Evolutionary conservation across 2,329 filamentous ascomycete species (phyloP).

Genomic region (Botryotinia globosa): DNA sequence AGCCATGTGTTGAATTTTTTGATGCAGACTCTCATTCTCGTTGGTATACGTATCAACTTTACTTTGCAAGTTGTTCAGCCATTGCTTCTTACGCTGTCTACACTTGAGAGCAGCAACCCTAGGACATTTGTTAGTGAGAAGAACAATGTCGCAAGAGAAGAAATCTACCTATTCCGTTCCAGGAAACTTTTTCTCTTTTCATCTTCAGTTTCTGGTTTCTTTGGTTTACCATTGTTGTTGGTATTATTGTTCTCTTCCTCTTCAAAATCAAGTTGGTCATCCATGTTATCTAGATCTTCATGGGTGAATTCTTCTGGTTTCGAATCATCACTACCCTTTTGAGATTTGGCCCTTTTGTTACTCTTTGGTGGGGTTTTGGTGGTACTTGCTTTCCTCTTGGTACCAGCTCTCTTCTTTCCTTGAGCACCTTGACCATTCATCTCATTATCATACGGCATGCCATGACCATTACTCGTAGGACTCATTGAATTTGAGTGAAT

Average conservation of each 20-base stretch:
- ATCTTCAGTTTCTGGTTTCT: conserved; percentile 87
- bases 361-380: neutral
- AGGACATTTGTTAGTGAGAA: conserved; percentile 17
- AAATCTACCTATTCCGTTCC: conserved; percentile 82
- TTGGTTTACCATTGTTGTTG: conserved; percentile 55
- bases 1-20: conserved; percentile 77
- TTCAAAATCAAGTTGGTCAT: conserved; percentile 43
- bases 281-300: conserved; percentile 4
- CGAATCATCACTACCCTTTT: neutral
- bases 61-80: conserved; percentile 88
- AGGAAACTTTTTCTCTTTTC: conserved; percentile 98
- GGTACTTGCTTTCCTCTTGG: neutral
- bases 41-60: conserved; percentile 92
- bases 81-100: conserved; percentile 97
- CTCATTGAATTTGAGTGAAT: conserved; percentile 5
- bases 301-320: conserved; percentile 11
- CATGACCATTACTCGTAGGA: conserved; percentile 4
- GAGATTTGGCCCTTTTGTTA: neutral
- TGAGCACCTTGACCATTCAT: conserved; percentile 4
- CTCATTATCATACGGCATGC: neutral
- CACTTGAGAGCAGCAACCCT: conserved; percentile 97
- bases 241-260: conserved; percentile 54
- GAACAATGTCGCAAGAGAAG: neutral
- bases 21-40: conserved; percentile 84
- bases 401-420: neutral